Evolutionary conservation across 345 rosid species (phyloP), one percentile per base, ranked within the genome.

Genomic region (Citrus hindsii): DNA sequence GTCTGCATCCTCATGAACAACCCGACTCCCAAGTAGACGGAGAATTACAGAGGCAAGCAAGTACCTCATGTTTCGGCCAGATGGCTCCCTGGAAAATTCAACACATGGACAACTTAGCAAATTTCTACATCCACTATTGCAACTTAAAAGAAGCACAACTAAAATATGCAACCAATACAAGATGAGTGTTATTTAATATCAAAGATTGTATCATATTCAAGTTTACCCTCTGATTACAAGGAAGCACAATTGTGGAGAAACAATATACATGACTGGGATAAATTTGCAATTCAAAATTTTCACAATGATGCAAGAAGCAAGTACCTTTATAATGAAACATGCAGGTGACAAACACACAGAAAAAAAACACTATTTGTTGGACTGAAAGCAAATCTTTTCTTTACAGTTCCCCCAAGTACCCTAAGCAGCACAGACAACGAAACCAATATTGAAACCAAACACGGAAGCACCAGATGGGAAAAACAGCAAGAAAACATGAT

Each of bases 11-110:
- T 93, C 98, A 64, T 93, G 88, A 77, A 97, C 95, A 79, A 94
- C 90, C 77, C 97, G 87, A 81, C 89, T 90, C 65, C 98, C 99
- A 75, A 97, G 97, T 60, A 97, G 87, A 70, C 95, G 94, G 80
- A 97, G 93, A 60, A 97, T 86, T 72, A 92, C 94, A 74, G 90
- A 74, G 32, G 98, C 97, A 90, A 97, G 98, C 88, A 85, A 77
- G 69, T 89, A 88, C 86, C 92, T 92, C 88, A 89, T 86, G 88
- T 88, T 93, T 80, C 92, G 85, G 60, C 90, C 89, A 2, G 95
- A 89, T 76, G 96, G 90, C 83, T 94, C 98, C 88, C 99, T 94
- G 89, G 53, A 59, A 71, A 65, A 25, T 71, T 58, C 53, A 80
- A 66, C 37, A 78, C 30, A 55, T 51, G 14, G 14, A 76, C 73